Base-by-base conservation (phyloP, 768 basidiomycete species). In the Daedalea quercina region DNA sequence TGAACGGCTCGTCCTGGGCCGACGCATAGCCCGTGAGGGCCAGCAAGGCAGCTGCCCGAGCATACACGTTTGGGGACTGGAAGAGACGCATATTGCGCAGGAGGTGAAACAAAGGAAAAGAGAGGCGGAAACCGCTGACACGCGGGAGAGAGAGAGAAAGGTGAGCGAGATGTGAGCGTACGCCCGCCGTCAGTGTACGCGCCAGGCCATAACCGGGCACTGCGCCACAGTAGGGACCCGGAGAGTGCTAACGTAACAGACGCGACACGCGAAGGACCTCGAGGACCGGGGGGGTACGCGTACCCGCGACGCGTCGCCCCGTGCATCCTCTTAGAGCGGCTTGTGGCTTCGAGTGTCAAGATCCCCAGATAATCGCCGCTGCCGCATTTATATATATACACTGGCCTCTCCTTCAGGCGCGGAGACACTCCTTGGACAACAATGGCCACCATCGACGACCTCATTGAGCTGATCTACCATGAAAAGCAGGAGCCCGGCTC, bases 401-500 rank as follows among this genome's bases (percentile, higher is more conserved):
- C 15, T 20, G 33, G 43, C 15, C 23, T 31, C n/a, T 23, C 31
- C 50, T 3, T n/a, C 12, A 47, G 12, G 45, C 26, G 41, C 8
- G 19, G 9, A 40, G 24, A 23, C 34, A 9, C 31, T 17, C 48
- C 49, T 28, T 40, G 7, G 4, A 31, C 54, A 54, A 60, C 52
- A 50, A 88, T 87, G 85, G 73, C 82, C 25, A 75, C 76, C 47
- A 70, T 86, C 34, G 79, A 86, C 58, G 60, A 59, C 25, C 73
- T 91, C 9, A 58, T 73, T 12, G 64, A 73, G 8, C 63, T 76
- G 9, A 85, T 92, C 53, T 91, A 91, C 65, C 87, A 90, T 67
- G 89, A 92, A 64, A 78, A 66, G 55, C 90, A 93, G 66, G 78
- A 90, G 63, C 57, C 69, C 52, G 88, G 87, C 22, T 90, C 88